Percentiles rank a stretch among this genome's conserved stretches.
Evolutionary conservation across 164 flowering plant species (phyloP).

Genomic region (Cinnamomum micranthum): DNA sequence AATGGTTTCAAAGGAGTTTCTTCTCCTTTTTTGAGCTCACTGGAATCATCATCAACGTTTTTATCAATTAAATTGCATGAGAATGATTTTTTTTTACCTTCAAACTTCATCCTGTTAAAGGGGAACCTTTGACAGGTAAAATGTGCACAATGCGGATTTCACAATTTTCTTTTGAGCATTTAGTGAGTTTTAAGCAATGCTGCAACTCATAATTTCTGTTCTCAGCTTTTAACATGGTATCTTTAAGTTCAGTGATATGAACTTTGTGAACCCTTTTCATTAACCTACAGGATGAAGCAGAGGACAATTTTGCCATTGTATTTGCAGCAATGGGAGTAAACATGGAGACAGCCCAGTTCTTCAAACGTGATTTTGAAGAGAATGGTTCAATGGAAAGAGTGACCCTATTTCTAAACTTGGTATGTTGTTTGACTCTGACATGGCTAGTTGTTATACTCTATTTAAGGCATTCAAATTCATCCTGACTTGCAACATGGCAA

Average conservation of each 20-base stretch:
- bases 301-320: constrained; percentile 97
- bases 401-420: constrained; percentile 91
- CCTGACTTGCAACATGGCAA: too few species aligned
- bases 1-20: neutral
- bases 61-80: neutral
- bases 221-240: neutral
- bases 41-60: neutral
- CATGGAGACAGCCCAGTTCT: constrained; percentile 99
- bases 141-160: too few species aligned
- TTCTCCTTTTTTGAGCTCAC: neutral
- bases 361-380: constrained; percentile 99
- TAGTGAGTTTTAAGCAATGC: neutral
- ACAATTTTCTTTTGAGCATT: too few species aligned
- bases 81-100: neutral
- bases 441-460: neutral
- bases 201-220: too few species aligned
- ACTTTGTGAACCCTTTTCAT: constrained; percentile 1
- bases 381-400: constrained; percentile 99
- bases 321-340: constrained; percentile 99
- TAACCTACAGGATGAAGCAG: constrained; percentile 60
- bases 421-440: constrained; percentile 18
- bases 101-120: neutral
- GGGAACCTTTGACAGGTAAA: neutral
- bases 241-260: neutral
- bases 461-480: too few species aligned